These are phyloP conservation scores for Trichophyton simii DNA, from an alignment of 2,329 filamentous ascomycete species.

Conservation along the genomic window DNA sequence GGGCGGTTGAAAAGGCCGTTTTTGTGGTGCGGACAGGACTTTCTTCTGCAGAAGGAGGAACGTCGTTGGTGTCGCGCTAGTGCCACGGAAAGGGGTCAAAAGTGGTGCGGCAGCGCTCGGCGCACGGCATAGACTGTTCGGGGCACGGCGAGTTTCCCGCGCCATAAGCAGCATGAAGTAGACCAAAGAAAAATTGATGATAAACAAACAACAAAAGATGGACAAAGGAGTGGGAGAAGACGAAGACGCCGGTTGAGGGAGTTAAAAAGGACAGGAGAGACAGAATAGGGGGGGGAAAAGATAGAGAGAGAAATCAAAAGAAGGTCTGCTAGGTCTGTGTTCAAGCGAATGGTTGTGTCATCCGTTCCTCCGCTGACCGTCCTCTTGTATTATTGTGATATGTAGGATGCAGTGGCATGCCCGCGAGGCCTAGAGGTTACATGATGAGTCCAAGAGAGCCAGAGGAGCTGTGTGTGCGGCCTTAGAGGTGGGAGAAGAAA, in stretches of 20 bases:
- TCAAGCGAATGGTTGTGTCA: neutral
- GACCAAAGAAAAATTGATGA: neutral
- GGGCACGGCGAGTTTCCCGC: constrained; percentile 4
- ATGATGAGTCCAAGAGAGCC: neutral
- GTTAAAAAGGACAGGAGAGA: neutral
- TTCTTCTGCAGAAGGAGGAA: neutral
- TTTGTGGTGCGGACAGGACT: constrained; percentile 16
- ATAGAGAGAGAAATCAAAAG: neutral
- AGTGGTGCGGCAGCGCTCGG: constrained; percentile 7
- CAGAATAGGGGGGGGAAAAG: neutral
- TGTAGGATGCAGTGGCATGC: neutral
- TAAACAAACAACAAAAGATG: neutral
- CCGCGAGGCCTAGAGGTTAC: neutral
- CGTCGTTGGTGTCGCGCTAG: neutral
- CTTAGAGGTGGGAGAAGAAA: neutral
- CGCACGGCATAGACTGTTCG: constrained; percentile 8
- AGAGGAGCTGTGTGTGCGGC: neutral
- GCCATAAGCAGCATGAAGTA: neutral
- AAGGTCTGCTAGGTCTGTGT: neutral
- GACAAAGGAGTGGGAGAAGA: neutral
- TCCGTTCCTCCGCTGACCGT: neutral
- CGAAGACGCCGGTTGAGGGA: neutral
- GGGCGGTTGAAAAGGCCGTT: constrained; percentile 19
- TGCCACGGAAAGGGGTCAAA: constrained; percentile 2
- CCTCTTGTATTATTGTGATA: neutral